These are phyloP conservation scores for Psophocarpus tetragonolobus DNA, from an alignment of 306 rosid species.

Conservation along the genomic window DNA sequence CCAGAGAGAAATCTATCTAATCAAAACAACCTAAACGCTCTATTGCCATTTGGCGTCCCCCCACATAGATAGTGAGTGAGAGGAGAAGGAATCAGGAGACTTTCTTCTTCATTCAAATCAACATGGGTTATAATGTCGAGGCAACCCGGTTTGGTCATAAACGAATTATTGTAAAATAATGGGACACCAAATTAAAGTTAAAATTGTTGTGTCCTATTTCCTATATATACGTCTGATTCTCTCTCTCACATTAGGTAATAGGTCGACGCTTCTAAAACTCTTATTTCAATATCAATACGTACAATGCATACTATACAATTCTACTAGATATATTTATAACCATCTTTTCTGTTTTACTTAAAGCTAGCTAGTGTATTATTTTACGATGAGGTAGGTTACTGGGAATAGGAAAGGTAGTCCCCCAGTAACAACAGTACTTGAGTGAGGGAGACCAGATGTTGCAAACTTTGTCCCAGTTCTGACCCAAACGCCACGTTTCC, in stretches of 20 bases:
- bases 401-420: background rate
- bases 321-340: background rate
- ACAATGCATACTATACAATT: background rate
- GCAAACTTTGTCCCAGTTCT: slow-evolving; percentile 29
- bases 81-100: slow-evolving; percentile 52
- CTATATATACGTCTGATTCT: background rate
- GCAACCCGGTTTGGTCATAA: slow-evolving; percentile 35
- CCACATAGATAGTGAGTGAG: background rate
- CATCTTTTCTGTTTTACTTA: background rate
- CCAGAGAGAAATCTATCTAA: background rate
- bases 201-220: slow-evolving; percentile 10
- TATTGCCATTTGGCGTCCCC: background rate
- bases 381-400: background rate
- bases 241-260: background rate
- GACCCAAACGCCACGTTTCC: slow-evolving; percentile 19
- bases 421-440: background rate
- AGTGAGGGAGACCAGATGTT: background rate
- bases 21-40: background rate
- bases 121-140: slow-evolving; percentile 57
- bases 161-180: slow-evolving; percentile 37
- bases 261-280: background rate
- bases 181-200: background rate
- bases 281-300: background rate
- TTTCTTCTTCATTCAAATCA: slow-evolving; percentile 55
- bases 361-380: slow-evolving; percentile 16